phyloP scores from a whole-genome alignment of 1,284 basidiomycete species.

The Megacollybia platyphylla region DNA sequence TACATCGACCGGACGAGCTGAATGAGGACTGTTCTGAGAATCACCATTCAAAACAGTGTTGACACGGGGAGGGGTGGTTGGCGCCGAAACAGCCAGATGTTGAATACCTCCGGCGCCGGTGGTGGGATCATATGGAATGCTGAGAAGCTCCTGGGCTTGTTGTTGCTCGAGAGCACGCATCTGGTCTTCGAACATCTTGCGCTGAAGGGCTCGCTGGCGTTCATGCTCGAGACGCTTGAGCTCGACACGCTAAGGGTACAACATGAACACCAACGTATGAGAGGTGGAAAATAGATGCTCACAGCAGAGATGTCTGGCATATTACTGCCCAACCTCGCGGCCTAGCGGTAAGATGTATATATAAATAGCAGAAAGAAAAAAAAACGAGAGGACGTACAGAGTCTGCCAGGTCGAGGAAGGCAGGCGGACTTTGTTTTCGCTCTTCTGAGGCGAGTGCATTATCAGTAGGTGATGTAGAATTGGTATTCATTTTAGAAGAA shows the following conservation, averaged over 20 bases:
- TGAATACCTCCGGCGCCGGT: slow-evolving; percentile 31
- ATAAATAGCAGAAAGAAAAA: slow-evolving; percentile 8
- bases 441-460: slow-evolving; percentile 51
- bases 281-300: slow-evolving; percentile 18
- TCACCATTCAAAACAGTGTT: slow-evolving; percentile 49
- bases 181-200: slow-evolving; percentile 87
- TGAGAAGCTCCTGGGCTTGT: slow-evolving; percentile 76
- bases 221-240: slow-evolving; percentile 87
- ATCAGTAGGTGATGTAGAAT: slow-evolving; percentile 58
- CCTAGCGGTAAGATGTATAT: slow-evolving; percentile 25
- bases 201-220: slow-evolving; percentile 72
- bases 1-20: slow-evolving; percentile 40
- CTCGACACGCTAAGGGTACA: slow-evolving; percentile 58
- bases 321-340: slow-evolving; percentile 73
- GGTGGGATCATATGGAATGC: slow-evolving; percentile 50
- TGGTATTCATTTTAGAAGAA: slow-evolving; percentile 53
- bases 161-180: slow-evolving; percentile 87
- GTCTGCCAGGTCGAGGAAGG: slow-evolving; percentile 82
- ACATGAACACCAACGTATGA: slow-evolving; percentile 5
- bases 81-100: slow-evolving; percentile 69
- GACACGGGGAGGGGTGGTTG: slow-evolving; percentile 71
- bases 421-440: slow-evolving; percentile 74
- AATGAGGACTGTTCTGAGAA: slow-evolving; percentile 25
- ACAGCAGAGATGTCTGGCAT: slow-evolving; percentile 71
- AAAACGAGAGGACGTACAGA: slow-evolving; percentile 43